Percentiles rank a stretch among this genome's conserved stretches.
Conservation (phyloP, 192 early-diverging fungal species). For the Pecoramyces ruminantium region DNA sequence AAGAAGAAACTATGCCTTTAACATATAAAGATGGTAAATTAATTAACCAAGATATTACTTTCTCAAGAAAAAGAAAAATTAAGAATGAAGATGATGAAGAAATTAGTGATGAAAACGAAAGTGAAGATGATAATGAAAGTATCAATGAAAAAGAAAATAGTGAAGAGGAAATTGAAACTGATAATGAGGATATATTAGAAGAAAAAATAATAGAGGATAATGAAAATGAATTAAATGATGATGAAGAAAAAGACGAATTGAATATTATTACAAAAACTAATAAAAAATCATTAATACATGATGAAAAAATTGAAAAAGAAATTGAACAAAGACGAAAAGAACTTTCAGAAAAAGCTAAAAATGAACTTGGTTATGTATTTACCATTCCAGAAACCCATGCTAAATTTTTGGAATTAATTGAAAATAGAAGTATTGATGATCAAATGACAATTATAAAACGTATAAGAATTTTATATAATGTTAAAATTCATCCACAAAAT, state of each 20-base stretch:
- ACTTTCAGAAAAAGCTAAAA: constrained; percentile 6
- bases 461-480: constrained; percentile 67
- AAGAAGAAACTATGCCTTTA: constrained; percentile 19
- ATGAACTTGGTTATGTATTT: constrained; percentile 71
- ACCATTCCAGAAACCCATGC: constrained; percentile 53
- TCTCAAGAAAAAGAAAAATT: neutral
- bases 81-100: neutral
- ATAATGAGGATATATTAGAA: constrained; percentile 27
- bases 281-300: neutral
- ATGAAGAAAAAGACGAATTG: neutral
- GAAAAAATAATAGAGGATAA: constrained; percentile 12
- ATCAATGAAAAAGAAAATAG: constrained; percentile 7
- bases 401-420: constrained; percentile 49
- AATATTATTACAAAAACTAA: neutral
- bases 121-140: constrained; percentile 16
- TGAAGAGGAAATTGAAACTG: neutral
- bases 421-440: constrained; percentile 44
- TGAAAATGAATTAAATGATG: constrained; percentile 6
- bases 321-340: neutral
- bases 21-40: constrained; percentile 28
- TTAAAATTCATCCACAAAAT: constrained; percentile 67
- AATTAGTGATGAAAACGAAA: neutral
- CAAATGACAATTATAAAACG: constrained; percentile 58
- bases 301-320: neutral
- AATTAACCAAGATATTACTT: constrained; percentile 22